Percentiles rank a stretch among this genome's conserved stretches.
phyloP scores from a whole-genome alignment of 2,329 filamentous ascomycete genomes.

The Boeremia exigua region DNA sequence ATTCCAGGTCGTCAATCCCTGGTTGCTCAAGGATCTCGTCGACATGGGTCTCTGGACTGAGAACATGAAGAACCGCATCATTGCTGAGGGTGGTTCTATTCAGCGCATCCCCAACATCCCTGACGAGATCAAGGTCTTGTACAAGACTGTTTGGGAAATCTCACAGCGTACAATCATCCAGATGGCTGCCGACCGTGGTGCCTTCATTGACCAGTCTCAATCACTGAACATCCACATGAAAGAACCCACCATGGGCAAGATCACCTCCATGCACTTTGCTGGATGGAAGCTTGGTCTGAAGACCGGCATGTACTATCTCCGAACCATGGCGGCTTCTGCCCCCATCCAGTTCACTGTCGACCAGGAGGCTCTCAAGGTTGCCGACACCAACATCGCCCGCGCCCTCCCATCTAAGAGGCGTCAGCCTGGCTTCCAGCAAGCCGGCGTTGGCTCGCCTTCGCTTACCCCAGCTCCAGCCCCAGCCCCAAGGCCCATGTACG shows the following conservation, averaged over 20 bases:
- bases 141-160: slow-evolving; percentile 99
- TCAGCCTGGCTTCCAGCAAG: slow-evolving; percentile 34
- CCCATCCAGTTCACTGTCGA: slow-evolving; percentile 99
- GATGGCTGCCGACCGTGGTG: slow-evolving; percentile 97
- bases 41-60: slow-evolving; percentile 98
- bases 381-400: slow-evolving; percentile 78
- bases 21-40: slow-evolving; percentile 96
- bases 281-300: slow-evolving; percentile 99
- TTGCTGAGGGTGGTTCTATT: slow-evolving; percentile 92
- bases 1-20: slow-evolving; percentile 99
- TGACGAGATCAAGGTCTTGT: slow-evolving; percentile 91
- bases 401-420: slow-evolving; percentile 72
- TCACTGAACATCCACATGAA: slow-evolving; percentile 99
- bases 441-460: slow-evolving; percentile 52
- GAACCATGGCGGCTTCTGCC: slow-evolving; percentile 93
- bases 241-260: slow-evolving; percentile 99
- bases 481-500: slow-evolving; percentile 71
- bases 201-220: slow-evolving; percentile 98
- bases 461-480: slow-evolving; percentile 68
- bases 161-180: slow-evolving; percentile 94
- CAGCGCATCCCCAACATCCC: slow-evolving; percentile 98
- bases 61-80: slow-evolving; percentile 99
- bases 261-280: slow-evolving; percentile 98
- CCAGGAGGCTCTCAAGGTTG: slow-evolving; percentile 89
- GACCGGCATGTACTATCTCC: slow-evolving; percentile 99